phyloP scores from a whole-genome alignment of 345 rosid genomes.

The Gynandropsis gynandra region DNA sequence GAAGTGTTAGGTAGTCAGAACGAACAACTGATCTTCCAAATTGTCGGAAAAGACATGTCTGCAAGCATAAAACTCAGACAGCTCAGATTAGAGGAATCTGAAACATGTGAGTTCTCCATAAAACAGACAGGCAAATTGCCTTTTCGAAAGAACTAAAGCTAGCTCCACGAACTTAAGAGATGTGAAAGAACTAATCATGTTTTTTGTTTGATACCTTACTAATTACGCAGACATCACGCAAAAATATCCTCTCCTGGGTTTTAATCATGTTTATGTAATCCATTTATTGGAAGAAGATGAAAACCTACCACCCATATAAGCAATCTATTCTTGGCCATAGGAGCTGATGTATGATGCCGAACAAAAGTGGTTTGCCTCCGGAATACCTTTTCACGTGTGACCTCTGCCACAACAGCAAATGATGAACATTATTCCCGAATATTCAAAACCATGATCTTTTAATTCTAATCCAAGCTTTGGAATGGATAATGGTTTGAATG shows the following conservation, averaged over 20 bases:
- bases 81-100: neutral
- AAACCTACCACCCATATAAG: slow-evolving; percentile 74
- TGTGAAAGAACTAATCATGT: no score
- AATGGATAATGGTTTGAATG: no score
- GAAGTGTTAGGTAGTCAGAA: slow-evolving; percentile 70
- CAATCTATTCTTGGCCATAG: slow-evolving; percentile 46
- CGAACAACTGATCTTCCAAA: slow-evolving; percentile 72
- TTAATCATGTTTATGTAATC: neutral
- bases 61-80: slow-evolving; percentile 18
- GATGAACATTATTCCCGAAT: neutral
- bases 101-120: no score
- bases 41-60: slow-evolving; percentile 76
- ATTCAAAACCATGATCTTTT: neutral
- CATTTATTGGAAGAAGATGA: neutral
- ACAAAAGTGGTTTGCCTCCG: slow-evolving; percentile 79
- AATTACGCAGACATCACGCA: no score
- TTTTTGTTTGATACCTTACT: no score
- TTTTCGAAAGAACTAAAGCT: no score
- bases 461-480: no score
- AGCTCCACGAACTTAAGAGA: no score
- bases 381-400: slow-evolving; percentile 38
- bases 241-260: no score
- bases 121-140: no score
- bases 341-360: slow-evolving; percentile 52
- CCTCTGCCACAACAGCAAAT: slow-evolving; percentile 38